Base-by-base conservation (phyloP, 768 basidiomycete genomes). In the Tricholoma sp. region DNA sequence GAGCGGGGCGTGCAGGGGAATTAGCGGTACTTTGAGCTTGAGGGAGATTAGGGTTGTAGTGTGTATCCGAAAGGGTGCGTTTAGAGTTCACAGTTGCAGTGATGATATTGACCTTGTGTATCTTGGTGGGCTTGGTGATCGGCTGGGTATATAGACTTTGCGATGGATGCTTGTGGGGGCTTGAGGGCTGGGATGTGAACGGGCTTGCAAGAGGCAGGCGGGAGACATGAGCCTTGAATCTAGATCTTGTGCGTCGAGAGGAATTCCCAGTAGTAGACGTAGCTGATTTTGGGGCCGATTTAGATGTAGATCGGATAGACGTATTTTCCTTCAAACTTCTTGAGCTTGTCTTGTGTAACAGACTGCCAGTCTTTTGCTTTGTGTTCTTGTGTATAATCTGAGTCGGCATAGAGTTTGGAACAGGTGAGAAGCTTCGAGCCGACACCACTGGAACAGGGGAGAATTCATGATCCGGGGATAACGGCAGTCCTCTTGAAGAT, bases 281-380 rank as follows among this genome's bases (percentile, higher is more conserved):
- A 20, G 24, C 39, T 32, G 54, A 54, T 52, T 56, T 58, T 4
- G 55, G 52, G 24, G 53, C 42, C 6, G 50, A 20, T 45, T 28
- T 60, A 18, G 42, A 39, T 11, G 50, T 18, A 2, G 28, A 24
- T 18, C 57, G 47, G 17, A 6, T 18, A 29, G 48, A 37, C 11
- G n/a, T 47, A 42, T 66, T 66, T 61, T 66, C 65, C 47, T 66
- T 66, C 13, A 66, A 60, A 42, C 56, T 60, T 47, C 58, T 55
- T 5, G 65, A 66, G 48, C 65, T 66, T 29, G 61, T 64, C 44
- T 50, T 54, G 6, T 48, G 59, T 36, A 29, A 33, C 5, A 33
- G 47, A 52, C 15, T 18, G 47, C 18, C 51, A 24, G 17, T 59
- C 32, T 29, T 29, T 29, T 29, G 24, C 6, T 6, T 29, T 12